Evolutionary conservation across 257 asterid genomes (phyloP).

Genomic region (Marsdenia floribunda): DNA sequence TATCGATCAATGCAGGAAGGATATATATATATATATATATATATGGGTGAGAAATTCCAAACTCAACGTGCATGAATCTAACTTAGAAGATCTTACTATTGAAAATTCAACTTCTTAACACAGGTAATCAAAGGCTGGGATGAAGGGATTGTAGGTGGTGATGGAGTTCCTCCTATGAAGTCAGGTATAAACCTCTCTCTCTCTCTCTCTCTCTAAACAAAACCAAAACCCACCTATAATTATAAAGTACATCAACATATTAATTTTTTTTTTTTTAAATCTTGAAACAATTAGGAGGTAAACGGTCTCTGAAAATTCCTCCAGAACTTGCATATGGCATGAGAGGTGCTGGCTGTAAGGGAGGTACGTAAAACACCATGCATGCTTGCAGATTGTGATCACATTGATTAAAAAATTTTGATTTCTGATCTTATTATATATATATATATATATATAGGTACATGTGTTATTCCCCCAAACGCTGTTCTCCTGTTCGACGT

Average conservation of each 20-base stretch:
- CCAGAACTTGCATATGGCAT: constrained; percentile 80
- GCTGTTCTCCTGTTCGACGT: constrained; percentile 82
- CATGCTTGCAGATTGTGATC: neutral
- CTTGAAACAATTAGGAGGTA: constrained; percentile 51
- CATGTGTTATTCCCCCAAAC: constrained; percentile 84
- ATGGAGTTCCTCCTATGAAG: constrained; percentile 84
- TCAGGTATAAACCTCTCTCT: constrained; percentile 42
- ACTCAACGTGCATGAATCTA: no score
- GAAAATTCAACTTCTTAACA: neutral
- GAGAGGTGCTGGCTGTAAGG: constrained; percentile 88
- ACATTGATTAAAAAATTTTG: neutral
- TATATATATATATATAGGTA: constrained; percentile 33
- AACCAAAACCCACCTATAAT: no score
- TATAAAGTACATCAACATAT: neutral
- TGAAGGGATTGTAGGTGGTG: constrained; percentile 83
- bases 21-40: no score
- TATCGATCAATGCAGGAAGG: no score
- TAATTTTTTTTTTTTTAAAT: neutral
- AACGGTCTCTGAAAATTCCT: constrained; percentile 73
- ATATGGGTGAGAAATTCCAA: no score
- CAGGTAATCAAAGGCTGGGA: constrained; percentile 99
- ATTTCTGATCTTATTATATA: neutral
- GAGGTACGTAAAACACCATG: constrained; percentile 37
- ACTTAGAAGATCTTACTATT: no score
- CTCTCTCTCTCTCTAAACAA: neutral